phyloP scores from a whole-genome alignment of 768 basidiomycete species.

The Lactarius indigo region DNA sequence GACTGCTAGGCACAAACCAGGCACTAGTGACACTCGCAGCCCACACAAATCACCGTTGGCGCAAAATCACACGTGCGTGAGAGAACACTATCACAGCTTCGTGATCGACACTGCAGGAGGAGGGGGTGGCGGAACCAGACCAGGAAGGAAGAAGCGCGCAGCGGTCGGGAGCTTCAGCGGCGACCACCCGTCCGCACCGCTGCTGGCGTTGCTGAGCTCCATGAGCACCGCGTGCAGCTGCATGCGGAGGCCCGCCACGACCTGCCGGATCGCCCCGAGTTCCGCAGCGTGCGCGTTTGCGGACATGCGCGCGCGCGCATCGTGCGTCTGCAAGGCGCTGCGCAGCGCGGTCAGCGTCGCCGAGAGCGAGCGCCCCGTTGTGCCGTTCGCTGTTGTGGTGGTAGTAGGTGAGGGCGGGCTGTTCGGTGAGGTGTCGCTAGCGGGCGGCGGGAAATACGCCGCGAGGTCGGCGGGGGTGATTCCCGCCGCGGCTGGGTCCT shows the following conservation, averaged over 20 bases:
- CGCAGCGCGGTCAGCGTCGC: slow-evolving; percentile 15
- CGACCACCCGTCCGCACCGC: background rate
- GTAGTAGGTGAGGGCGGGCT: background rate
- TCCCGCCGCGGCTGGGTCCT: background rate
- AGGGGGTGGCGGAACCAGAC: background rate
- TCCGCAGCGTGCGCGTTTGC: slow-evolving; percentile 22
- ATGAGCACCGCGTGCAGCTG: slow-evolving; percentile 25
- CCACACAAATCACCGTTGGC: background rate
- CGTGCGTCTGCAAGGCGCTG: slow-evolving; percentile 22
- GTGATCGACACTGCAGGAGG: slow-evolving; percentile 5
- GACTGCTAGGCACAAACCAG: background rate
- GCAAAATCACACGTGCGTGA: background rate
- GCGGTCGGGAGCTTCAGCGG: background rate
- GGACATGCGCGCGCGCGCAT: slow-evolving; percentile 23
- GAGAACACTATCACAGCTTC: slow-evolving; percentile 5
- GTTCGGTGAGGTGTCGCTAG: background rate
- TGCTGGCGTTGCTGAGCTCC: slow-evolving; percentile 17
- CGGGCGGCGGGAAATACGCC: slow-evolving; percentile 23
- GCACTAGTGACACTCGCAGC: background rate
- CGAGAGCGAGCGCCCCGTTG: slow-evolving; percentile 3
- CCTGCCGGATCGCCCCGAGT: slow-evolving; percentile 24
- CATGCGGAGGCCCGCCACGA: slow-evolving; percentile 24
- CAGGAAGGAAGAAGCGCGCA: slow-evolving; percentile 6
- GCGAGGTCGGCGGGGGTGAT: slow-evolving; percentile 19
- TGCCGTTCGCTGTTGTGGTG: background rate